Evolutionary conservation across 352 stramenopile genomes (phyloP), one percentile per base, ranked within the genome.

Genomic region (Pythium brassicae): DNA sequence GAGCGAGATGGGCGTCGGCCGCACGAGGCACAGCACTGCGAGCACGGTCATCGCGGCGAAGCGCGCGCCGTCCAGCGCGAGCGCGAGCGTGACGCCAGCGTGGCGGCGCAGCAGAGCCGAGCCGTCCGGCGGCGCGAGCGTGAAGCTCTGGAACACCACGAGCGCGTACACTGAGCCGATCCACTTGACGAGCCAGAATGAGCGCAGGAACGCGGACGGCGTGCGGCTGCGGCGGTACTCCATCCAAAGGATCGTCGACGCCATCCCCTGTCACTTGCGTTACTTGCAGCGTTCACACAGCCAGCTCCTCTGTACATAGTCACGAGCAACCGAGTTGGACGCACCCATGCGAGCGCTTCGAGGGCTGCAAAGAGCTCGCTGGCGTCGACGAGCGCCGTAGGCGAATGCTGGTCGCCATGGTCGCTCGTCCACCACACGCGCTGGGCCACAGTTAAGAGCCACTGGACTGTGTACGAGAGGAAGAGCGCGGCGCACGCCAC

Each of bases 151-250:
- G 40, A 82, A 61, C 37, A 59, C 50, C 14, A 88, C 65, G 25
- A 90, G 55, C 40, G 72, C 68, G 50, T 69, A 76, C 6, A 78
- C 74, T 2, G 61, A 56, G 19, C 73, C 53, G 45, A 85, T 56
- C 76, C 80, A 91, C 53, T 78, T 82, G 43, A 72, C 29, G 8
- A 83, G 35, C 80, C 80, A 91, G 40, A 87, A 86, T 32, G 69
- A 40, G n/a, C 78, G 76, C 44, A 91, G 57, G 26, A 79, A 70
- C 39, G 63, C 37, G 4, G 78, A 89, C 14, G 78, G 80, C 32
- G 76, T 78, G 43, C 75, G 57, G 17, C 76, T 76, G 12, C 80
- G 78, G 2, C 80, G 74, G 62, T 89, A 86, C 46, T 88, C 80
- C 78, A 91, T 91, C 80, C 80, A 91, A 22, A 91, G 68, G 35